Evolutionary conservation across 176 grass and related monocot species (phyloP).

Genomic region (Tillandsia leiboldiana): DNA sequence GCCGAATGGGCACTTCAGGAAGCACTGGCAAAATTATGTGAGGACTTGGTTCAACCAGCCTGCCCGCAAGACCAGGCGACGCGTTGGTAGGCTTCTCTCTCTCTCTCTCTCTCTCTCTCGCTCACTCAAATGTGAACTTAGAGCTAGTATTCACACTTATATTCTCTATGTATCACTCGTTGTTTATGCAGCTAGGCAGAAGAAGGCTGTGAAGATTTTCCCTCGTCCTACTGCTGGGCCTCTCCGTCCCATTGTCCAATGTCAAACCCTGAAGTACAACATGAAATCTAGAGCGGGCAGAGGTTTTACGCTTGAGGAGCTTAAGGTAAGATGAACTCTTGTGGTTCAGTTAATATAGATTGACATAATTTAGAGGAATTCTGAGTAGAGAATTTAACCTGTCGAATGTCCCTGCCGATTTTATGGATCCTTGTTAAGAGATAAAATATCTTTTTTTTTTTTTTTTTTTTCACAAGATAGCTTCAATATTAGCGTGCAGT

Average conservation of each 20-base stretch:
- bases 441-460: too few species aligned
- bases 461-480: too few species aligned
- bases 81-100: conserved; percentile 1
- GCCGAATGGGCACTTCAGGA: conserved; percentile 15
- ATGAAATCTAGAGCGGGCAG: conserved; percentile 13
- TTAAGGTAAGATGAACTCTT: neutral
- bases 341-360: neutral
- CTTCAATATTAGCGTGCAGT: too few species aligned
- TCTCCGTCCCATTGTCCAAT: conserved; percentile 10
- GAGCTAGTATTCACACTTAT: neutral
- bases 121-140: neutral
- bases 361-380: neutral
- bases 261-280: conserved; percentile 12
- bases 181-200: conserved; percentile 3
- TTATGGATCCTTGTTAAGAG: too few species aligned
- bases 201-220: conserved; percentile 15
- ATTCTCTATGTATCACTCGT: neutral
- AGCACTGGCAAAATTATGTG: conserved; percentile 11
- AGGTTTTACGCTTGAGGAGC: conserved; percentile 14
- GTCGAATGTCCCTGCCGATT: too few species aligned
- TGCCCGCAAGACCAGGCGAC: conserved; percentile 8
- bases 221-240: conserved; percentile 8
- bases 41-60: conserved; percentile 12
- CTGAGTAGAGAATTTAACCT: too few species aligned
- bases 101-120: neutral